Percentiles rank a stretch among this genome's conserved stretches.
These are phyloP conservation scores for Tulasnella sp. DNA, from an alignment of 768 basidiomycete species.

Conservation along the genomic window DNA sequence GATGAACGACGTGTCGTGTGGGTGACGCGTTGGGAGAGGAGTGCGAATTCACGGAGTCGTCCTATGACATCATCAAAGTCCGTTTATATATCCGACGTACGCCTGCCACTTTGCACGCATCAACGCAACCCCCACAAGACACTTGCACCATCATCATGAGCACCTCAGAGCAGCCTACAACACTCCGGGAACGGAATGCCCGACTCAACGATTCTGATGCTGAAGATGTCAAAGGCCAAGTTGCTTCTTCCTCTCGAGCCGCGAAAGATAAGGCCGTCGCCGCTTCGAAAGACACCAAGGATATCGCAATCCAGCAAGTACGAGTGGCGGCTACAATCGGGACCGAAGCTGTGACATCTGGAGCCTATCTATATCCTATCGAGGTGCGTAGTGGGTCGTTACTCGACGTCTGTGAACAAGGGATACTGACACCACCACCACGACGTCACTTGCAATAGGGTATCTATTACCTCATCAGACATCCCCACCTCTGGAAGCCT, in stretches of 20 bases:
- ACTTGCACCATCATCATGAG: neutral
- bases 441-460: slow-evolving; percentile 13
- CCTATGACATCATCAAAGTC: neutral
- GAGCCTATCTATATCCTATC: slow-evolving; percentile 24
- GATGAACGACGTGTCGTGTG: too few species aligned
- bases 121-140: too few species aligned
- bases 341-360: slow-evolving; percentile 19
- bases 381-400: too few species aligned
- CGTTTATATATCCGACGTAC: neutral
- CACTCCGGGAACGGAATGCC: neutral
- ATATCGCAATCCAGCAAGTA: neutral
- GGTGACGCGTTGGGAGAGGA: neutral
- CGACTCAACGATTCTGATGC: neutral
- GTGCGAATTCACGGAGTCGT: neutral
- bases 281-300: neutral
- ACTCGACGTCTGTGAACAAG: too few species aligned
- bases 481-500: slow-evolving; percentile 24
- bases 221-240: neutral
- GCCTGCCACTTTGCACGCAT: neutral
- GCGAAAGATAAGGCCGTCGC: neutral
- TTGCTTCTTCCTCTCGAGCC: neutral
- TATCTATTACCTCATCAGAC: slow-evolving; percentile 23
- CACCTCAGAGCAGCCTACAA: neutral
- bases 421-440: neutral
- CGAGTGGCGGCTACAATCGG: neutral